phyloP scores from a whole-genome alignment of 495 filamentous ascomycete genomes.

The Aspergillus wentii region DNA sequence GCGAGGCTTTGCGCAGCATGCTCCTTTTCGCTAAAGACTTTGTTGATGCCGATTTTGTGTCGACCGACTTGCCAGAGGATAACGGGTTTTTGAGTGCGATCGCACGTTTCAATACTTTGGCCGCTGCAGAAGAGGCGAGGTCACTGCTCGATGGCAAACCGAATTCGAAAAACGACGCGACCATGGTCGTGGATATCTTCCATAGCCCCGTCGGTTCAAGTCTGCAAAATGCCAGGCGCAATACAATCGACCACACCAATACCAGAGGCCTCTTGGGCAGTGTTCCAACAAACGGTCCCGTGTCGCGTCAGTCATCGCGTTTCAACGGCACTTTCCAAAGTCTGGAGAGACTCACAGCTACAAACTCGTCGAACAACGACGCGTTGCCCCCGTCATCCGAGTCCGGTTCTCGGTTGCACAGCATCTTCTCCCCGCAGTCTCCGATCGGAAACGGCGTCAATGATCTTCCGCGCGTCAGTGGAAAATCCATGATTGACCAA shows the following conservation, averaged over 20 bases:
- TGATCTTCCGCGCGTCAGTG: conserved; percentile 64
- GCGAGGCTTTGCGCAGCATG: conserved; percentile 73
- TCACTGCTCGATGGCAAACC: conserved; percentile 74
- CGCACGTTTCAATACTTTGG: conserved; percentile 64
- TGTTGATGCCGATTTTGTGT: conserved; percentile 66
- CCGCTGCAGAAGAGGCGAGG: conserved; percentile 72
- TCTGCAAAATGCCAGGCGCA: conserved; percentile 44
- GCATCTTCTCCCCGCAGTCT: conserved; percentile 78
- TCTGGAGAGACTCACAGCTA: conserved; percentile 65
- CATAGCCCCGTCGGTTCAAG: conserved; percentile 36
- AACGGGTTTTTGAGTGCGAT: conserved; percentile 69
- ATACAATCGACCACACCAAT: conserved; percentile 56
- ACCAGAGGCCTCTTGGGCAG: conserved; percentile 47
- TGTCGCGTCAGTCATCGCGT: conserved; percentile 65
- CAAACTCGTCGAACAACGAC: conserved; percentile 49
- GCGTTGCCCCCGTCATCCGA: conserved; percentile 58
- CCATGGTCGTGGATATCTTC: conserved; percentile 74
- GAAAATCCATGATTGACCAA: conserved; percentile 82
- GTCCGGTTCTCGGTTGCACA: conserved; percentile 59
- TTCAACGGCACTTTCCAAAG: conserved; percentile 76
- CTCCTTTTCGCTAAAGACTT: conserved; percentile 82
- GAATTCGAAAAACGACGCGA: conserved; percentile 67
- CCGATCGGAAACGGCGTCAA: conserved; percentile 71
- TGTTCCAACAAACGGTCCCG: conserved; percentile 50
- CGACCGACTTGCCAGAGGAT: conserved; percentile 61